Evolutionary conservation across 768 basidiomycete genomes (phyloP).

Genomic region (Flagelloscypha sp.): DNA sequence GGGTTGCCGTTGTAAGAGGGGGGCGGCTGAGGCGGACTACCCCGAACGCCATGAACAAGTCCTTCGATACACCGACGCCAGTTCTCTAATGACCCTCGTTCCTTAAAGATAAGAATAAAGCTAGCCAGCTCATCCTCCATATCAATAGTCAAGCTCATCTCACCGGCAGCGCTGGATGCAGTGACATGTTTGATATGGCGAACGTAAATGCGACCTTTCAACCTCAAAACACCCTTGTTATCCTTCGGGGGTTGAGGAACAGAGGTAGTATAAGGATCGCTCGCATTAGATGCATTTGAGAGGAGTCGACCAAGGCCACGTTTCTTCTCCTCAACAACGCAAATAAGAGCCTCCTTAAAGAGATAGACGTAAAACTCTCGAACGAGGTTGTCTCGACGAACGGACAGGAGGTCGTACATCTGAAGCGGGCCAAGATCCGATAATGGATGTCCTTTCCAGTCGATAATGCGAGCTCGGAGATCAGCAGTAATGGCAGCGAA

Average conservation of each 20-base stretch:
- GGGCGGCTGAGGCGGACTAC: too few relatives aligned
- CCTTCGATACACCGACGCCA: slow-evolving; percentile 82
- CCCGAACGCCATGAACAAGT: too few relatives aligned
- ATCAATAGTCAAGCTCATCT: slow-evolving; percentile 91
- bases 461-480: slow-evolving; percentile 80
- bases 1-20: too few relatives aligned
- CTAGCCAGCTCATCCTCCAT: slow-evolving; percentile 97
- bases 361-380: slow-evolving; percentile 95
- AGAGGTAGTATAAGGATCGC: slow-evolving; percentile 40
- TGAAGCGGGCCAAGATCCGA: slow-evolving; percentile 81
- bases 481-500: slow-evolving; percentile 84
- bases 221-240: slow-evolving; percentile 66
- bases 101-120: slow-evolving; percentile 94
- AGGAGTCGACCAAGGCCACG: slow-evolving; percentile 69
- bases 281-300: slow-evolving; percentile 50
- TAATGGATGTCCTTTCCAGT: slow-evolving; percentile 95
- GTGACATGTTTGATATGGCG: slow-evolving; percentile 88
- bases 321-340: slow-evolving; percentile 95
- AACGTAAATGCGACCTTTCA: slow-evolving; percentile 94
- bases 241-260: slow-evolving; percentile 20
- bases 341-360: slow-evolving; percentile 96
- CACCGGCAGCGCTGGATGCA: slow-evolving; percentile 67
- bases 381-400: slow-evolving; percentile 81
- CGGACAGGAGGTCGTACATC: slow-evolving; percentile 87
- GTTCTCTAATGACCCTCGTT: slow-evolving; percentile 78